These are phyloP conservation scores for Mytilinidion resinicola DNA, from an alignment of 495 filamentous ascomycete species.

Conservation along the genomic window DNA sequence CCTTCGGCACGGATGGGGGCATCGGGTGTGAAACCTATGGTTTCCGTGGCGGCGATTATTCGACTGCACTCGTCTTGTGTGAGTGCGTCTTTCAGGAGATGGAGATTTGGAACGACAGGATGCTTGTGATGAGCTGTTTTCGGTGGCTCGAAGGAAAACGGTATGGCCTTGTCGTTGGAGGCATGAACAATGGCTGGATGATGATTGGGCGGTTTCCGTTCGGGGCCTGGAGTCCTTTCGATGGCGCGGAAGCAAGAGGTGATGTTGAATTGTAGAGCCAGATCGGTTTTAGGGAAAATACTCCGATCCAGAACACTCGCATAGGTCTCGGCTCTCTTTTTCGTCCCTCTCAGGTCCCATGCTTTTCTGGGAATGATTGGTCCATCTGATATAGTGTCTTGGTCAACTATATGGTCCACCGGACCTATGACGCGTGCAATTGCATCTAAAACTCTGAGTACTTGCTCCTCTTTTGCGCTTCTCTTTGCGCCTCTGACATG, in stretches of 20 bases:
- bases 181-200: slow-evolving; percentile 43
- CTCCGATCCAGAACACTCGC: slow-evolving; percentile 2
- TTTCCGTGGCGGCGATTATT: slow-evolving; percentile 44
- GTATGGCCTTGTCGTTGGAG: slow-evolving; percentile 34
- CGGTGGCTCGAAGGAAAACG: slow-evolving; percentile 28
- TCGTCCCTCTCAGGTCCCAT: neutral
- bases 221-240: slow-evolving; percentile 39
- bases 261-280: slow-evolving; percentile 2
- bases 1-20: slow-evolving; percentile 42
- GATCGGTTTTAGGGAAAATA: slow-evolving; percentile 8
- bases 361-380: neutral
- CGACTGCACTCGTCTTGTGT: slow-evolving; percentile 38
- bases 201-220: slow-evolving; percentile 44
- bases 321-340: neutral
- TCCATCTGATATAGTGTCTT: slow-evolving; percentile 30
- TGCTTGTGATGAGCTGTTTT: slow-evolving; percentile 34
- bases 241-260: slow-evolving; percentile 35
- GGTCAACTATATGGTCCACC: slow-evolving; percentile 31
- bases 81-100: slow-evolving; percentile 38
- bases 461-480: slow-evolving; percentile 27
- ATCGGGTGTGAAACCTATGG: slow-evolving; percentile 43
- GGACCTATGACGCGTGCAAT: slow-evolving; percentile 40
- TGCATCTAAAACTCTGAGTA: slow-evolving; percentile 40
- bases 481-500: slow-evolving; percentile 4
- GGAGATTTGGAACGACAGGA: slow-evolving; percentile 39